These are phyloP conservation scores for Cydonia oblonga DNA, from an alignment of 331 rosid species.

Conservation along the genomic window DNA sequence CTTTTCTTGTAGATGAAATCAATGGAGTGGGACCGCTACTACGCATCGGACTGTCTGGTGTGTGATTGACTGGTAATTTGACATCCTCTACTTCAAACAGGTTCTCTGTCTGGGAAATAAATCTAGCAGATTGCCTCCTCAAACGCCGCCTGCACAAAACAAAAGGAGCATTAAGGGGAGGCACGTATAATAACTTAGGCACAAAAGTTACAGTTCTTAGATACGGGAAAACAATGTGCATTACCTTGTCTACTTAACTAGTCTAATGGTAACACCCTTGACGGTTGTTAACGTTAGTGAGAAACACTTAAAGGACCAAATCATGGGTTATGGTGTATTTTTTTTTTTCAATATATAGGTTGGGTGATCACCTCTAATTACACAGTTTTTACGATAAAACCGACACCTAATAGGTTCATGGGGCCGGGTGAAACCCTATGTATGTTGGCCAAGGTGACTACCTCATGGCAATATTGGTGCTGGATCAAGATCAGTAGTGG, in stretches of 20 bases:
- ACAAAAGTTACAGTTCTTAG: not conserved
- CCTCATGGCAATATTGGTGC: not conserved
- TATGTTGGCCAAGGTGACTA: not conserved
- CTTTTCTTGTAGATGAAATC: constrained; percentile 1
- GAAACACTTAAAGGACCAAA: not conserved
- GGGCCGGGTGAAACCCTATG: not conserved
- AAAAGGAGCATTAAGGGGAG: not conserved
- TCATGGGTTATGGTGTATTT: no score
- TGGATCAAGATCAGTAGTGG: not conserved
- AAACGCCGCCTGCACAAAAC: constrained; percentile 33
- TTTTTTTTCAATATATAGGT: not conserved
- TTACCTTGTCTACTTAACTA: no score
- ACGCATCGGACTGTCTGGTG: not conserved
- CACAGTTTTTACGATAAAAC: not conserved
- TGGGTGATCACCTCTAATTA: not conserved
- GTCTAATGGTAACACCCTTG: no score
- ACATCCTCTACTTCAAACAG: constrained; percentile 60
- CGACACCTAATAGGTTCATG: not conserved
- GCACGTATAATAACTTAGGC: not conserved
- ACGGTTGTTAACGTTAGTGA: not conserved
- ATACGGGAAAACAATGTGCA: not conserved
- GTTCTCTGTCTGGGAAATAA: constrained; percentile 34
- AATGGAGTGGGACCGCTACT: constrained; percentile 1
- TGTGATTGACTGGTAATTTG: constrained; percentile 9
- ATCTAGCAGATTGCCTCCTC: constrained; percentile 57